Percentiles rank a stretch among this genome's conserved stretches.
Conservation (phyloP, 495 filamentous ascomycete genomes). For the Hypoxylon lienhwacheense region DNA sequence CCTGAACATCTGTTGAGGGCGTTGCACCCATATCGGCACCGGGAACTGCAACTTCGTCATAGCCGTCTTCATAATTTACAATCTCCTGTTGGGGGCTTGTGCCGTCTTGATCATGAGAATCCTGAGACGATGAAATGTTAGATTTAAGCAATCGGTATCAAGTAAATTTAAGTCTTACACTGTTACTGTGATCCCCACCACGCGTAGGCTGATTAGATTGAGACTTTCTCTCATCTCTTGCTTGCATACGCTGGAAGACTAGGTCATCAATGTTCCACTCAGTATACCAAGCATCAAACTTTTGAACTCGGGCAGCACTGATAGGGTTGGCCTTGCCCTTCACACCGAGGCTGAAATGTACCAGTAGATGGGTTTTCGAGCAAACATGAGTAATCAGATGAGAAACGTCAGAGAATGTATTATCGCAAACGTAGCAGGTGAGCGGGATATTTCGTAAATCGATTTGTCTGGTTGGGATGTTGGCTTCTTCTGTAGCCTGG, state of each 20-base stretch:
- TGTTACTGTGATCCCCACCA: conserved; percentile 20
- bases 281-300: conserved; percentile 72
- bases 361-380: conserved; percentile 80
- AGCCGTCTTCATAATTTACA: conserved; percentile 16
- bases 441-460: conserved; percentile 55
- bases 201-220: conserved; percentile 27
- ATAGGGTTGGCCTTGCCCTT: conserved; percentile 58
- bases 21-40: not conserved
- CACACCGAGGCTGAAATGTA: conserved; percentile 72
- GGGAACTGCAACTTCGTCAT: conserved; percentile 22
- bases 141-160: not conserved
- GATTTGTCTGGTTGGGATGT: conserved; percentile 7
- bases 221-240: conserved; percentile 65
- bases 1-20: conserved; percentile 6
- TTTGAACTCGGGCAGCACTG: conserved; percentile 53
- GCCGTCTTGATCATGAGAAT: not conserved
- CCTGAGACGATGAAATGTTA: conserved; percentile 1
- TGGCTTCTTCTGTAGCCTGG: not conserved
- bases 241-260: conserved; percentile 68
- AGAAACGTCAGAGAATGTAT: conserved; percentile 81
- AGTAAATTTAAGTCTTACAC: conserved; percentile 18
- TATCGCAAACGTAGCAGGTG: conserved; percentile 77
- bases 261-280: conserved; percentile 63
- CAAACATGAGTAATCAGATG: conserved; percentile 85
- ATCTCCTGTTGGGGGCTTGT: conserved; percentile 15